Base-by-base conservation (phyloP, 768 basidiomycete species). In the Termitomyces sp. region DNA sequence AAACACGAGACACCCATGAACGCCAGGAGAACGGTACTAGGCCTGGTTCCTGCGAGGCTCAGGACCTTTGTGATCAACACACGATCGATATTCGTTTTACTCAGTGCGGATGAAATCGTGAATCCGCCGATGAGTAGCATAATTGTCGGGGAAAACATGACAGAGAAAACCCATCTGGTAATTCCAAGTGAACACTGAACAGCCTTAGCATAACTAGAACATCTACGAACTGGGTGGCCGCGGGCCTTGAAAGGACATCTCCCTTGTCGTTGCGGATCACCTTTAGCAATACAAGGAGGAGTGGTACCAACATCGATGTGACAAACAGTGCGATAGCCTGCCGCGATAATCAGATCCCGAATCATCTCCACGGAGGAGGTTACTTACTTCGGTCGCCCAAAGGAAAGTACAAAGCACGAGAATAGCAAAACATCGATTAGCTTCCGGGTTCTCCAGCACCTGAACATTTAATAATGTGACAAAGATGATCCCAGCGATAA, bases 61-160 rank as follows among this genome's bases (percentile, higher is more conserved):
- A 99, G 81, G 44, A 98, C 86, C 31, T 91, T 84, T 4, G 95
- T 95, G 61, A 98, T 95, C 50, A 98, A 71, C 58, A 98, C 84
- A 24, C 88, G 84, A 74, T 98, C 97, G 61, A 98, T 93, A 62
- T 90, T 90, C 6, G 95, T 95, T 77, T 98, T 98, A 75, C 89
- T 91, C 24, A 99, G 76, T 0, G 95, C 97, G 11, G 95, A 94
- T 0, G 97, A 94, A 62, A 98, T 96, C 9, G 96, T 98, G 79
- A 98, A 96, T 33, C 97, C 96, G 11, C 95, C 95, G 63, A 96
- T 93, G 52, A 98, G 87, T 37, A 99, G 89, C 93, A 98, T 96
- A 72, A 99, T 97, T 0, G 95, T 99, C 0, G 95, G 93, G 0
- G 91, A 91, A 74, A 99, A 98, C 94, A 98, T 98, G 51, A 85